Percentiles rank a stretch among this genome's conserved stretches.
phyloP scores from a whole-genome alignment of 805 yeast genomes.

The Saturnispora gosingensis region DNA sequence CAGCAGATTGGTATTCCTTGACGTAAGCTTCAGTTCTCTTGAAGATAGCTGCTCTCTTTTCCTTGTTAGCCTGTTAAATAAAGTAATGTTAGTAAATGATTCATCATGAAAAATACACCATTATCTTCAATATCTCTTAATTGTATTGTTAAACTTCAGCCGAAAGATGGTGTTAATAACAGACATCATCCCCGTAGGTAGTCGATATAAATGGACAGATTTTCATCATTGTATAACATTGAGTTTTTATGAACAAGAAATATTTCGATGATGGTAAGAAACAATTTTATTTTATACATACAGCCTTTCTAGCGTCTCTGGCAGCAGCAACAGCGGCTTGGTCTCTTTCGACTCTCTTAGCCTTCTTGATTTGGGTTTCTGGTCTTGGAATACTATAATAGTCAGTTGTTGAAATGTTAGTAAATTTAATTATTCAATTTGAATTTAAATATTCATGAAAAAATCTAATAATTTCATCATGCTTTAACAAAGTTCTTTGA shows the following conservation, averaged over 20 bases:
- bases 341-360: slow-evolving; percentile 69
- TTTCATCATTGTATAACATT: slow-evolving; percentile 34
- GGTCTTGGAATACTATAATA: slow-evolving; percentile 46
- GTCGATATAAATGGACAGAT: slow-evolving; percentile 39
- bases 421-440: background rate
- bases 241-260: background rate
- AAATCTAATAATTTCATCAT: slow-evolving; percentile 9
- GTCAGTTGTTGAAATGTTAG: background rate
- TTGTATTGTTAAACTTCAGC: slow-evolving; percentile 21
- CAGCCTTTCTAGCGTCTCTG: slow-evolving; percentile 68
- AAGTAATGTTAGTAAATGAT: slow-evolving; percentile 22
- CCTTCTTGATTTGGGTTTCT: slow-evolving; percentile 80
- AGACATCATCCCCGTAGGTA: slow-evolving; percentile 67
- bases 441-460: background rate
- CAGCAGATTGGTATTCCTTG: slow-evolving; percentile 88
- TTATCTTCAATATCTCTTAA: background rate
- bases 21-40: slow-evolving; percentile 96
- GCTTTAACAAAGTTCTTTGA: slow-evolving; percentile 18
- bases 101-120: background rate
- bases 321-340: slow-evolving; percentile 74
- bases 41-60: slow-evolving; percentile 42
- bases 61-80: slow-evolving; percentile 32
- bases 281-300: slow-evolving; percentile 38
- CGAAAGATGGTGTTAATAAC: slow-evolving; percentile 78
- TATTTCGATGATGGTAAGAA: background rate